Evolutionary conservation across 2,329 filamentous ascomycete species (phyloP).

Genomic region (Hymenoscyphus albidus): DNA sequence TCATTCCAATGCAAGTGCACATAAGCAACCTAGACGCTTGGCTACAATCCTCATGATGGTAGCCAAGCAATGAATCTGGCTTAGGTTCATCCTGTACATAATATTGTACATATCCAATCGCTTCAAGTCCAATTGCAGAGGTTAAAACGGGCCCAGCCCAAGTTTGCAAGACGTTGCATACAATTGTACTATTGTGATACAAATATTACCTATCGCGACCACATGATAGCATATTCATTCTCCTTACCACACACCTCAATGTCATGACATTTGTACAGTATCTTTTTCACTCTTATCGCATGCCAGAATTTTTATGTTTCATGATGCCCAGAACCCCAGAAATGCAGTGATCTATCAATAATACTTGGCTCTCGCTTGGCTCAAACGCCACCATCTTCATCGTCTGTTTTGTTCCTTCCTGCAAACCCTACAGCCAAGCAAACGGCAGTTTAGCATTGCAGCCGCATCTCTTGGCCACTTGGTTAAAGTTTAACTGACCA

Average conservation of each 20-base stretch:
- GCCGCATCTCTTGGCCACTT: not conserved
- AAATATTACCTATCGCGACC: not conserved
- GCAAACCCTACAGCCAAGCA: not conserved
- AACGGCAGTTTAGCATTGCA: not conserved
- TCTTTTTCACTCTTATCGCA: not conserved
- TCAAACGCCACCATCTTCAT: constrained; percentile 3
- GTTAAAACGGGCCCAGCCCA: not conserved
- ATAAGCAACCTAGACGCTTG: not conserved
- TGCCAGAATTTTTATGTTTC: not conserved
- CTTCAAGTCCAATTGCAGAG: not conserved
- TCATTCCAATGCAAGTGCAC: not conserved
- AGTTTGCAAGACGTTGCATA: not conserved
- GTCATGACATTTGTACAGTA: not conserved
- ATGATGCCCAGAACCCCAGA: not conserved
- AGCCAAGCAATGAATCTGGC: not conserved
- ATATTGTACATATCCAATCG: too few relatives aligned
- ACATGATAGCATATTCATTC: not conserved
- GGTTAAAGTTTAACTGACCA: not conserved
- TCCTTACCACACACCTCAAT: not conserved
- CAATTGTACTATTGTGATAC: not conserved
- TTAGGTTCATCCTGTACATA: not conserved
- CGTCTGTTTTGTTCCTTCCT: not conserved
- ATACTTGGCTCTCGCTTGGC: not conserved
- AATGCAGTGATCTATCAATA: not conserved
- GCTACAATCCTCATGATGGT: not conserved